Evolutionary conservation across 1,284 basidiomycete species (phyloP).

Genomic region (Apiotrichum akiyoshidainum): DNA sequence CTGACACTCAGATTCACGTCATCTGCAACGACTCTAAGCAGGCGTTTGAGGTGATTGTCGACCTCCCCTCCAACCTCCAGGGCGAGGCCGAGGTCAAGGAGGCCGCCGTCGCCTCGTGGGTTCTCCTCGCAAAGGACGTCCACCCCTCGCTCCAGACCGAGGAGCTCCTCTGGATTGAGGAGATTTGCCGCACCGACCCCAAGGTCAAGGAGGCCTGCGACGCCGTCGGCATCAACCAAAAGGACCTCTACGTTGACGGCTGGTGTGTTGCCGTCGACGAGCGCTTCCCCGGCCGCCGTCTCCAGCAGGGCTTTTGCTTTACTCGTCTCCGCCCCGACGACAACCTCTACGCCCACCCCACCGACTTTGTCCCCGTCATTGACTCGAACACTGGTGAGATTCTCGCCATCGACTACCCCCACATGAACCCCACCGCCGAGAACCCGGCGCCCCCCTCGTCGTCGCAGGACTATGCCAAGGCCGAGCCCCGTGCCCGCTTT

Average conservation of each 20-base stretch:
- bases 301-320: slow-evolving; percentile 53
- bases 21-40: slow-evolving; percentile 49
- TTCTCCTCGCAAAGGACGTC: slow-evolving; percentile 45
- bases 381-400: slow-evolving; percentile 48
- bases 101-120: slow-evolving; percentile 38
- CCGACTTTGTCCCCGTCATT: slow-evolving; percentile 50
- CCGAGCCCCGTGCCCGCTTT: slow-evolving; percentile 45
- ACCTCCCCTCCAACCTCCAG: slow-evolving; percentile 45
- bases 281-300: slow-evolving; percentile 47
- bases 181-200: slow-evolving; percentile 48
- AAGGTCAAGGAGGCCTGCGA: slow-evolving; percentile 48
- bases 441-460: slow-evolving; percentile 30
- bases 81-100: slow-evolving; percentile 21
- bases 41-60: slow-evolving; percentile 46
- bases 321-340: slow-evolving; percentile 46
- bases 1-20: slow-evolving; percentile 40
- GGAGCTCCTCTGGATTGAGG: slow-evolving; percentile 53
- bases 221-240: slow-evolving; percentile 49
- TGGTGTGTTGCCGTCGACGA: slow-evolving; percentile 54
- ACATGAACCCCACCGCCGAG: slow-evolving; percentile 23
- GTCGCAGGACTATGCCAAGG: slow-evolving; percentile 27
- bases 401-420: slow-evolving; percentile 50
- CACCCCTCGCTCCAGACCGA: slow-evolving; percentile 54
- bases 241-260: slow-evolving; percentile 50
- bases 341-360: slow-evolving; percentile 53